These are phyloP conservation scores for Botrytis cinerea DNA, from an alignment of 2,329 filamentous ascomycete species.

Conservation along the genomic window DNA sequence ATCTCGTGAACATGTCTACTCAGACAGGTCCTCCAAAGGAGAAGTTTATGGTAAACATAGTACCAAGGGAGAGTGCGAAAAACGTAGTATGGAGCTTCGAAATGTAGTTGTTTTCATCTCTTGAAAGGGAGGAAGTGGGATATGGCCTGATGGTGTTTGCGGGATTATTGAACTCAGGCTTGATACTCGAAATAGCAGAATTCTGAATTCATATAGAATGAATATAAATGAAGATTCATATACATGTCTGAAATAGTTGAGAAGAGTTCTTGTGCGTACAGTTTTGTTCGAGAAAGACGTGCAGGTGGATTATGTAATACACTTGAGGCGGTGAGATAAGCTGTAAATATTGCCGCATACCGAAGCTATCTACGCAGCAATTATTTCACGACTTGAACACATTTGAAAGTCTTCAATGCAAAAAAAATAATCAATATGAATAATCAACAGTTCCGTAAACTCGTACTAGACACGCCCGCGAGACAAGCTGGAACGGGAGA, in stretches of 20 bases:
- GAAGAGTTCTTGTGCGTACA: neutral
- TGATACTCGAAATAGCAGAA: neutral
- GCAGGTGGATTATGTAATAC: neutral
- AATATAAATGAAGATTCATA: neutral
- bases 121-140: neutral
- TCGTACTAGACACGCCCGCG: slow-evolving; percentile 61
- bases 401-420: neutral
- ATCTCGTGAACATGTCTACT: slow-evolving; percentile 11
- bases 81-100: slow-evolving; percentile 16
- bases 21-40: neutral
- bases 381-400: neutral
- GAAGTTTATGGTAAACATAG: slow-evolving; percentile 13
- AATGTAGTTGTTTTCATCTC: neutral
- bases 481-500: slow-evolving; percentile 38
- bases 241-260: neutral
- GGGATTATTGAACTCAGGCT: neutral
- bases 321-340: neutral
- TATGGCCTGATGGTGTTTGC: too few species aligned
- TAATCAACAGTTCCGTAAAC: slow-evolving; percentile 88
- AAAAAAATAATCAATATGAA: slow-evolving; percentile 65
- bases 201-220: neutral
- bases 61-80: neutral
- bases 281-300: neutral
- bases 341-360: neutral
- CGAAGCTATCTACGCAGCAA: neutral